phyloP scores from a whole-genome alignment of 1,139 yeast genomes.

The Pneumocystis canis region DNA sequence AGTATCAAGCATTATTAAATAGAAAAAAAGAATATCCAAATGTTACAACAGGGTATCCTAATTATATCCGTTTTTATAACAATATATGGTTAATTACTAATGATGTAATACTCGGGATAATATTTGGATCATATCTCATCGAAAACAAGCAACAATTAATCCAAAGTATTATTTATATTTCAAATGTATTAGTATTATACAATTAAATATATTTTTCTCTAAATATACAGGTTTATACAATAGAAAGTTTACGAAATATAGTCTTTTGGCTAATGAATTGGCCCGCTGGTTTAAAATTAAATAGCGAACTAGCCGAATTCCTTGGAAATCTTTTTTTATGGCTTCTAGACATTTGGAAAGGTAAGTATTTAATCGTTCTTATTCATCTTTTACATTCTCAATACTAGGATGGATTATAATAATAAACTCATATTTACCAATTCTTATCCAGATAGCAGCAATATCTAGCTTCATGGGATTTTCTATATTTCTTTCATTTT shows the following conservation, averaged over 20 bases:
- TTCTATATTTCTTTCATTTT: conserved; percentile 51
- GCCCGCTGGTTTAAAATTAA: conserved; percentile 90
- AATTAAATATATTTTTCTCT: conserved; percentile 15
- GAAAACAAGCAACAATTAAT: conserved; percentile 27
- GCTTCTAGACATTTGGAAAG: conserved; percentile 63
- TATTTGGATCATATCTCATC: conserved; percentile 38
- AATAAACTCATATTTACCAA: conserved; percentile 24
- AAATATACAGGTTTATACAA: conserved; percentile 30
- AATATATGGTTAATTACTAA: conserved; percentile 76
- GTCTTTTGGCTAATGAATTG: conserved; percentile 70
- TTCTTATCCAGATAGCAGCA: conserved; percentile 28
- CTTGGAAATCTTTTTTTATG: conserved; percentile 76
- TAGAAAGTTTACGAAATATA: conserved; percentile 30
- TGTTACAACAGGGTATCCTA: conserved; percentile 31
- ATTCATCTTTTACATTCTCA: conserved; percentile 11
- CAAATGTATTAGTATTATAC: conserved; percentile 20
- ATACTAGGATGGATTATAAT: conserved; percentile 11
- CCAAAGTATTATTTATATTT: conserved; percentile 14
- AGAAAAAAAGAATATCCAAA: conserved; percentile 26
- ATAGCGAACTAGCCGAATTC: conserved; percentile 71
- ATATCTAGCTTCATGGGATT: conserved; percentile 35
- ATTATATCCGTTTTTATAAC: conserved; percentile 78
- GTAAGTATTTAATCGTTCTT: conserved; percentile 20
- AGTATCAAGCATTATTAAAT: conserved; percentile 43
- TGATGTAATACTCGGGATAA: conserved; percentile 62